Percentiles rank a stretch among this genome's conserved stretches.
Conservation (phyloP, 148 eudicot genomes). For the Polygonum maritimum region DNA sequence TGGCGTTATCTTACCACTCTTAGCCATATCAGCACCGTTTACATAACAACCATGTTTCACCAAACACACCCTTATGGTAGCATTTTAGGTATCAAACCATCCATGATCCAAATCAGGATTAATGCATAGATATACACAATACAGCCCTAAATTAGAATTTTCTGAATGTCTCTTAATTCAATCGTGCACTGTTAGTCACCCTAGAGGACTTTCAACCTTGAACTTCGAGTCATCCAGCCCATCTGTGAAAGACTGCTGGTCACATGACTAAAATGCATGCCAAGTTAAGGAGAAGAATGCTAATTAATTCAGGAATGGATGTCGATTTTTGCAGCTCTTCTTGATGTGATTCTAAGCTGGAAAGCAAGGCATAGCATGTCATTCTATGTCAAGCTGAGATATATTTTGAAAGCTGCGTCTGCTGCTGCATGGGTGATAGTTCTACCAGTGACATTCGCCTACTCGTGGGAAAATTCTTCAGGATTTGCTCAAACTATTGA, state of each 20-base stretch:
- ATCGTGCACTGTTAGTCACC: neutral
- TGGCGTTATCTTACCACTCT: too few relatives aligned
- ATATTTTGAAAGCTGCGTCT: constrained; percentile 72
- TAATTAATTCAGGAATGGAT: neutral
- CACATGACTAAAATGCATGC: neutral
- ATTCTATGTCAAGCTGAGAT: constrained; percentile 81
- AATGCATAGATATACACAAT: neutral
- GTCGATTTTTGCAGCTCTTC: constrained; percentile 49
- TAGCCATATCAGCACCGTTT: too few relatives aligned
- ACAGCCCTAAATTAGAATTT: neutral
- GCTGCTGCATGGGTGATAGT: constrained; percentile 98
- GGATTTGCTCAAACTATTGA: constrained; percentile 88
- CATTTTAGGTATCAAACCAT: neutral
- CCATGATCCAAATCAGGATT: neutral
- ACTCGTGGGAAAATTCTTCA: constrained; percentile 74
- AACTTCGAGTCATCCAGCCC: neutral
- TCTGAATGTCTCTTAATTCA: neutral
- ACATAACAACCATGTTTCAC: too few relatives aligned
- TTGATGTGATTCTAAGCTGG: constrained; percentile 86
- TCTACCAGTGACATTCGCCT: constrained; percentile 89
- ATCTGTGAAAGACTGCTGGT: too few relatives aligned
- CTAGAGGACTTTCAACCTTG: neutral
- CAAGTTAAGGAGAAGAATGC: neutral
- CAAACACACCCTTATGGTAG: too few relatives aligned
- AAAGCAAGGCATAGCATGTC: constrained; percentile 88